Conservation (phyloP, 1,139 yeast genomes). For the Saccharomycopsis hybrid region DNA sequence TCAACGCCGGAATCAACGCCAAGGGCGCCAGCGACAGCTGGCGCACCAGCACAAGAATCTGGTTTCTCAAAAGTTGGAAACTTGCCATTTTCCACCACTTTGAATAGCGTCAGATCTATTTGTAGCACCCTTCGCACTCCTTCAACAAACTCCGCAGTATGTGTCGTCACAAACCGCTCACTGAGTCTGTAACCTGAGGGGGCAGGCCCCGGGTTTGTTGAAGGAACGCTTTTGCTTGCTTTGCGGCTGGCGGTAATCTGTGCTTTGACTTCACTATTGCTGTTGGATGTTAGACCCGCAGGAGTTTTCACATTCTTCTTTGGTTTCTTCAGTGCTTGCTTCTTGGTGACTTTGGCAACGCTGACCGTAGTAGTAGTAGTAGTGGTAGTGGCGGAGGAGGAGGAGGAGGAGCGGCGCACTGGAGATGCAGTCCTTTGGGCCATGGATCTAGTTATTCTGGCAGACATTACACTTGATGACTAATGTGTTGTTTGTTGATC, state of each 20-base stretch:
- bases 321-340: too few relatives aligned
- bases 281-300: too few relatives aligned
- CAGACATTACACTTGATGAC: constrained; percentile 13
- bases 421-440: neutral
- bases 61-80: constrained; percentile 26
- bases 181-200: neutral
- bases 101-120: constrained; percentile 8
- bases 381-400: too few relatives aligned
- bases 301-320: too few relatives aligned
- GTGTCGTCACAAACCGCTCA: neutral
- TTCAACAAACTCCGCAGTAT: neutral
- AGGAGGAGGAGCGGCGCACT: too few relatives aligned
- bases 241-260: too few relatives aligned
- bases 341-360: neutral
- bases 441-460: constrained; percentile 7
- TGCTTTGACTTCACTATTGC: too few relatives aligned
- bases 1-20: too few relatives aligned
- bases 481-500: neutral
- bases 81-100: constrained; percentile 26
- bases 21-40: too few relatives aligned
- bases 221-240: too few relatives aligned
- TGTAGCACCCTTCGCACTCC: neutral
- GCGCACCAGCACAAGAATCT: constrained; percentile 25
- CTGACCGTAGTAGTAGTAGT: too few relatives aligned
- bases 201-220: neutral